Conservation (phyloP, 1,284 basidiomycete genomes). For the Phenoliferia sp. region DNA sequence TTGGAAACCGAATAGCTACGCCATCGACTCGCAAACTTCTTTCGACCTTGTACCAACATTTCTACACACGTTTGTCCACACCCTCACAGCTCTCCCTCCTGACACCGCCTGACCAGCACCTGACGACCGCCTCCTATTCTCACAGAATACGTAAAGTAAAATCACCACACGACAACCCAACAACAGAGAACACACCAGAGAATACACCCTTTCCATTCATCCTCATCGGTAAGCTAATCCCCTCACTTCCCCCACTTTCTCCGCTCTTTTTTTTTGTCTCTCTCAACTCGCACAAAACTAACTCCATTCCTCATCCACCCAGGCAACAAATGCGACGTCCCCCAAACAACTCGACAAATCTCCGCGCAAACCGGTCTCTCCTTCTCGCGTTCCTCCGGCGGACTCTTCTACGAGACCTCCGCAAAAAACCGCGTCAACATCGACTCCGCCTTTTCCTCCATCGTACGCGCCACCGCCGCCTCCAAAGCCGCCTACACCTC, state of each 20-base stretch:
- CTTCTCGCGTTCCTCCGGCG: conserved; percentile 14
- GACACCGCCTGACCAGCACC: background rate
- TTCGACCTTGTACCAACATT: conserved; percentile 21
- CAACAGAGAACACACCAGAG: conserved; percentile 13
- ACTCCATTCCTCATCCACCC: background rate
- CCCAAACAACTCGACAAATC: background rate
- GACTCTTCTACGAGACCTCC: conserved; percentile 25
- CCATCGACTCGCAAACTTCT: conserved; percentile 19
- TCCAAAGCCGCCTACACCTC: background rate
- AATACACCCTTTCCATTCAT: conserved; percentile 29
- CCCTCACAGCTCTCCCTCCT: background rate
- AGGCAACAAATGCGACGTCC: conserved; percentile 27
- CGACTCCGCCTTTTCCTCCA: conserved; percentile 14
- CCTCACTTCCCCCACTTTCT: background rate
- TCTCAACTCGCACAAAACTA: background rate
- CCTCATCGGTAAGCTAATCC: conserved; percentile 7
- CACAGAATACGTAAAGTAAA: conserved; percentile 20
- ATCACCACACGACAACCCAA: conserved; percentile 16
- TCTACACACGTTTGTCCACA: conserved; percentile 12
- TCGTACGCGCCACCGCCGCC: conserved; percentile 10
- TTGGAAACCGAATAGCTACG: conserved; percentile 14
- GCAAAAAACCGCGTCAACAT: conserved; percentile 24
- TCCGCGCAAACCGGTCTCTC: conserved; percentile 14
- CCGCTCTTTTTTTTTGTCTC: background rate
- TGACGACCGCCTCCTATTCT: background rate